Evolutionary conservation across 129 eudicot genomes (phyloP), one percentile per base, ranked within the genome.

Genomic region (Helianthus tuberosus): DNA sequence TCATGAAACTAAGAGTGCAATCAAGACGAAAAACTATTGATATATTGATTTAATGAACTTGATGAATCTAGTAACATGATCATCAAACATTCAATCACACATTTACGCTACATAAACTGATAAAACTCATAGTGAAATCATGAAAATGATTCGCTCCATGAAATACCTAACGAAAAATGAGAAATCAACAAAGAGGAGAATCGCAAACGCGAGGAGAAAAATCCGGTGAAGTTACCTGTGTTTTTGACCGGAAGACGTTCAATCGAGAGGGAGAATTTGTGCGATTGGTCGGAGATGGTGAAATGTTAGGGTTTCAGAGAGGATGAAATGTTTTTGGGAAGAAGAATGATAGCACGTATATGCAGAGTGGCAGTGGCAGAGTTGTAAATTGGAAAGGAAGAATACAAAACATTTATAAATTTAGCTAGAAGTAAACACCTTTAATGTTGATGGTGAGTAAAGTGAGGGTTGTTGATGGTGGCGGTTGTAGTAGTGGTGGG

Each of bases 291-390:
- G 23, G 23, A 17, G 61, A 27, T 12, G 77, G 23, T 12, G 61
- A 20, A 54, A 66, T 8, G 16, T 36, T 76, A 76, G 80, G 80
- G 72, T 76, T 76, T 76, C 5, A 13, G 16, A 61, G 13, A 38
- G 66, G 55, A 41, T 1, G 39, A n/a, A 43, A 3, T 4, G 64
- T 23, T 61, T 13, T 49, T 57, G 46, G 41, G 29, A 2, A 29
- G 64, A 16, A 39, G 52, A 54, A 23, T 4, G 16, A 36, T 39
- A 20, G 23, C 23, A 0, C 23, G 23, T 20, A 20, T 20, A 32
- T 41, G 27, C 14, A 41, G 16, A 20, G 38, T 5, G 0, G 15
- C 4, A 25, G 20, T 25, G 39, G 32, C 38, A 50, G 77, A 44
- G 35, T 73, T 16, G 77, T 60, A 73, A 73, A 25, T 59, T 44